Evolutionary conservation across 164 flowering plant genomes (phyloP).

Genomic region (Magnolia sinica): DNA sequence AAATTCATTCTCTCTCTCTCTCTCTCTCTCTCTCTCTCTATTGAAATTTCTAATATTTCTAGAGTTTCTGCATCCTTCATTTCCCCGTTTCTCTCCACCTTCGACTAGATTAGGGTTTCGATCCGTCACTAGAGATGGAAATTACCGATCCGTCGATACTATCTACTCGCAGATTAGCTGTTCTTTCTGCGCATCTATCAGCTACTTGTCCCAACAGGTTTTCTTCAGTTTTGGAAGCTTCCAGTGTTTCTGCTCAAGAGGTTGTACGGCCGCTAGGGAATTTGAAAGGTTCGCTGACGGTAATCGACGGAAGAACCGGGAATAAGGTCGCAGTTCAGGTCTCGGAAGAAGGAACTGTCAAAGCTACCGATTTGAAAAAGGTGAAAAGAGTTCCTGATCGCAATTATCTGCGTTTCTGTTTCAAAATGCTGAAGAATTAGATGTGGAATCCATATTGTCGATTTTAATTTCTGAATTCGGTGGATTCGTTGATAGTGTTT

Average conservation of each 20-base stretch:
- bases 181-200: constrained; percentile 65
- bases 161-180: constrained; percentile 56
- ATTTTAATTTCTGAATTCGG: neutral
- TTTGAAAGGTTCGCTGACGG: constrained; percentile 49
- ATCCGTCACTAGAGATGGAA: constrained; percentile 12
- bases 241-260: constrained; percentile 44
- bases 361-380: constrained; percentile 88
- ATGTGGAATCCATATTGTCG: neutral
- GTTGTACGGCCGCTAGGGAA: constrained; percentile 51
- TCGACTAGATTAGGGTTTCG: no score
- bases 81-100: neutral
- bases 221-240: constrained; percentile 34
- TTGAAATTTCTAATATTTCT: neutral
- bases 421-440: neutral
- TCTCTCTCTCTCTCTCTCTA: neutral
- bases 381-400: constrained; percentile 22
- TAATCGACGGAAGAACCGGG: constrained; percentile 83
- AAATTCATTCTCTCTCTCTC: neutral
- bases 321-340: constrained; percentile 64
- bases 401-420: neutral
- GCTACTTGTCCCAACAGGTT: constrained; percentile 10
- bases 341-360: constrained; percentile 76
- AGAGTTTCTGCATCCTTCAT: neutral
- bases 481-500: neutral
- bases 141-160: constrained; percentile 27